Conservation (phyloP, 2,329 filamentous ascomycete genomes). For the Apiospora phragmitis region DNA sequence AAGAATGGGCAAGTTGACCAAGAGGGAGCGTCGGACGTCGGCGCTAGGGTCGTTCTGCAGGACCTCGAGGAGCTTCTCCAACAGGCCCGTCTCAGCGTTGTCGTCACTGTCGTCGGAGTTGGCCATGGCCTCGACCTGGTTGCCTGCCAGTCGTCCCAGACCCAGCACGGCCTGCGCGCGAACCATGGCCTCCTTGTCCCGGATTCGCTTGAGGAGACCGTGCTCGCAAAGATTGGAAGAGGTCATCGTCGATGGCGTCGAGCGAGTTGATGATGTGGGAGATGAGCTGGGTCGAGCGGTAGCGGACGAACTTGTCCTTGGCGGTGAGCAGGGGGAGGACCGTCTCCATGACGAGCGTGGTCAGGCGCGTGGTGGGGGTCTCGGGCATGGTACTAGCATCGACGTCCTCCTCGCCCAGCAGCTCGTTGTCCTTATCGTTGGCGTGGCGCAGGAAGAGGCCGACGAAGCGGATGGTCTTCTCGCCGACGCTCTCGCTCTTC, state of each 20-base stretch:
- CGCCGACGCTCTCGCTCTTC: constrained; percentile 87
- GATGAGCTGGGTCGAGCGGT: constrained; percentile 84
- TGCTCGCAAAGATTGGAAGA: constrained; percentile 82
- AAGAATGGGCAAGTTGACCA: constrained; percentile 87
- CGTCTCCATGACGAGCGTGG: constrained; percentile 69
- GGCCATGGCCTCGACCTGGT: constrained; percentile 69
- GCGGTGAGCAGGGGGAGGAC: constrained; percentile 75
- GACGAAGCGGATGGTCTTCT: constrained; percentile 81
- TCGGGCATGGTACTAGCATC: constrained; percentile 73
- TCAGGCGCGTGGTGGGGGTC: constrained; percentile 81
- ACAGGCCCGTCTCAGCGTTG: constrained; percentile 66
- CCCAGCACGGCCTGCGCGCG: constrained; percentile 90
- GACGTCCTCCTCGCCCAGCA: constrained; percentile 64
- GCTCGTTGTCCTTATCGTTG: constrained; percentile 69
- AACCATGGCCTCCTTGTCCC: constrained; percentile 92
- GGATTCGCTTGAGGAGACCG: constrained; percentile 78
- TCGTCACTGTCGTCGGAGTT: constrained; percentile 72
- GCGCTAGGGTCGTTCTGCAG: constrained; percentile 93
- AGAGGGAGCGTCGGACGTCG: constrained; percentile 83
- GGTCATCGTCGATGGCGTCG: constrained; percentile 86
- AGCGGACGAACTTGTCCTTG: constrained; percentile 93
- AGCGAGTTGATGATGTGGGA: constrained; percentile 91
- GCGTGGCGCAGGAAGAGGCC: constrained; percentile 81
- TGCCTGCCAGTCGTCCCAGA: constrained; percentile 79
- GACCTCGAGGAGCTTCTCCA: constrained; percentile 83